Base-by-base conservation (phyloP, 169 alveolate genomes). In the Cryptosporidium sp. region DNA sequence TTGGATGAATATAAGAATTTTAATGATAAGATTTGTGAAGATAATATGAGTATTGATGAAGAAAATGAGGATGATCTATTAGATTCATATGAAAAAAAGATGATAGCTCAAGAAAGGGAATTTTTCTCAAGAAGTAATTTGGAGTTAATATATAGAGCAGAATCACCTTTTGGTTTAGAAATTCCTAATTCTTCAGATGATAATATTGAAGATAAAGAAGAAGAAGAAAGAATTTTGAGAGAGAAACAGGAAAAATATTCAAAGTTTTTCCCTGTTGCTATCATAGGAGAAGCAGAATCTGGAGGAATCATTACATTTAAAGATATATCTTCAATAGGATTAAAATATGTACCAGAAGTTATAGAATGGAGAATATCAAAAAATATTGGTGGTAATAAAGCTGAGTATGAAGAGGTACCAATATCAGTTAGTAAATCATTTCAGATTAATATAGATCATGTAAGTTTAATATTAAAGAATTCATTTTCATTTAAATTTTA, bases 321-420 rank as follows among this genome's bases (percentile, higher is more conserved):
- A 18, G 89, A 80, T 33, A 80, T 80, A 10, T 80, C 89, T n/a
- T n/a, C 65, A 26, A 26, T 80, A 18, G 89, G 89, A 44, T 18
- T 35, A 14, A 80, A 65, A 2, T 80, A 80, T 39, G 60, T 45
- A 48, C 69, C 80, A 23, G 89, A 80, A 58, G 89, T 80, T 23
- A 80, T 80, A 26, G 89, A 80, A 33, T 80, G 89, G 89, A 56
- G 89, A 65, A 14, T 80, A 37, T 80, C 89, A 12, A 58, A 16
- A 21, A 80, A 65, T 31, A 80, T 80, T 42, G 89, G 89, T 42
- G 89, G 89, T 0, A 42, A 35, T 2, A 62, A 80, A n/a, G 61
- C 80, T 7, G 72, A 61, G 10, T 80, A 44, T 42, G 10, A 33
- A 9, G 75, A 44, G 3, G n/a, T 29, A 7, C 89, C 89, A 37